Conservation (phyloP, 2,329 filamentous ascomycete species). For the Colletotrichum paranaense region DNA sequence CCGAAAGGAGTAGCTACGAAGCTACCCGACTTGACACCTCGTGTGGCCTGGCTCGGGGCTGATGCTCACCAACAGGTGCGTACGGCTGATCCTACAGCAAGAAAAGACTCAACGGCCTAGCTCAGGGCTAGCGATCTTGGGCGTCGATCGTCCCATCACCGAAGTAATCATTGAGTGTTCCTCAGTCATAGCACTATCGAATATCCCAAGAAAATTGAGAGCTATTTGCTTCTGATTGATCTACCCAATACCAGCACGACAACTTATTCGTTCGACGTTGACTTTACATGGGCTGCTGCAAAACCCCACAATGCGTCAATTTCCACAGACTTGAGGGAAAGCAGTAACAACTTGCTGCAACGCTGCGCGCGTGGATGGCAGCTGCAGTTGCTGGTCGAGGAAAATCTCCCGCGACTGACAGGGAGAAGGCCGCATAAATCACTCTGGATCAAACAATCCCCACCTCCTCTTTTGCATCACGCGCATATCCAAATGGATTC, state of each 20-base stretch:
- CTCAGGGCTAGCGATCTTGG: background rate
- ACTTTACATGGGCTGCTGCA: background rate
- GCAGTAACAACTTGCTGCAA: background rate
- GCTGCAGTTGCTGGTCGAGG: background rate
- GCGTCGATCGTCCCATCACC: background rate
- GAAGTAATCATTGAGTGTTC: background rate
- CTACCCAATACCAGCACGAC: background rate
- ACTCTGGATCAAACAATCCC: background rate
- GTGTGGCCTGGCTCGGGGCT: background rate
- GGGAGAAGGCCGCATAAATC: background rate
- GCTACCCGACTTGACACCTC: background rate
- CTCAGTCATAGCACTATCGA: background rate
- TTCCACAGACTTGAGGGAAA: background rate
- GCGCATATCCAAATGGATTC: background rate
- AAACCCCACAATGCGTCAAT: background rate
- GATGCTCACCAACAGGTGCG: background rate
- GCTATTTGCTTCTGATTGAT: background rate
- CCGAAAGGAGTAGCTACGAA: background rate
- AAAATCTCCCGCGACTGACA: background rate
- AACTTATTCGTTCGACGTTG: background rate
- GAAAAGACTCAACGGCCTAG: background rate
- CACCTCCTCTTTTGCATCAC: background rate
- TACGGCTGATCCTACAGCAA: background rate
- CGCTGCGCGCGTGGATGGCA: background rate
- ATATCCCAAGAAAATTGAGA: background rate